Conservation (phyloP, 257 asterid genomes). For the Gentiana dahurica region DNA sequence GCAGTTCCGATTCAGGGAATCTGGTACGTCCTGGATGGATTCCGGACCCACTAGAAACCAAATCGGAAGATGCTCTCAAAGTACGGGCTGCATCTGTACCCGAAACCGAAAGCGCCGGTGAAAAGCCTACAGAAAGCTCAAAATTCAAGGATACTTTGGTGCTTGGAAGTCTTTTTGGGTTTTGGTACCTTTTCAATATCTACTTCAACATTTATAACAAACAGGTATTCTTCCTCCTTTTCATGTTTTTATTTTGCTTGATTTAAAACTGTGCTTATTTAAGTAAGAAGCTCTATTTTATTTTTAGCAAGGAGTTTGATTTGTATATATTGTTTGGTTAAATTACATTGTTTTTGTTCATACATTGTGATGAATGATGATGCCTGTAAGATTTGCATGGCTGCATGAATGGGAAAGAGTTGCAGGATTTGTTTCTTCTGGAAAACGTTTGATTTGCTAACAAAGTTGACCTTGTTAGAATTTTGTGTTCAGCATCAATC, state of each 20-base stretch:
- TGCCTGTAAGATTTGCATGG: constrained; percentile 4
- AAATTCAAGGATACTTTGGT: constrained; percentile 50
- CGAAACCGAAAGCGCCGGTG: constrained; percentile 49
- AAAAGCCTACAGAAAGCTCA: constrained; percentile 29
- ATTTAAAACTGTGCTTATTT: neutral
- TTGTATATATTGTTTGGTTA: neutral
- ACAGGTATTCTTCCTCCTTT: constrained; percentile 35
- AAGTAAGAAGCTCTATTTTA: neutral
- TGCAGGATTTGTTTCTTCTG: neutral
- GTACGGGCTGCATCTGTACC: constrained; percentile 42
- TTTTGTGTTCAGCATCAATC: neutral
- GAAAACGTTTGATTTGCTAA: neutral
- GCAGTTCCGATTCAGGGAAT: constrained; percentile 24
- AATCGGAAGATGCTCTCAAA: constrained; percentile 21
- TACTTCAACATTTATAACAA: constrained; percentile 95
- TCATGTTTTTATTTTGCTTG: neutral
- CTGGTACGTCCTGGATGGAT: constrained; percentile 44
- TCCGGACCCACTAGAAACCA: constrained; percentile 19
- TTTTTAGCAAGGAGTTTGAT: neutral
- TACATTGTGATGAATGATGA: neutral
- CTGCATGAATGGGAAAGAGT: neutral
- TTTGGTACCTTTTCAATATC: constrained; percentile 88
- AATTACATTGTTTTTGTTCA: neutral
- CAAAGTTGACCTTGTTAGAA: neutral
- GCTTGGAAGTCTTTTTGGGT: constrained; percentile 75